Evolutionary conservation across 2,329 filamentous ascomycete genomes (phyloP).

Genomic region (Malbranchea zuffiana): DNA sequence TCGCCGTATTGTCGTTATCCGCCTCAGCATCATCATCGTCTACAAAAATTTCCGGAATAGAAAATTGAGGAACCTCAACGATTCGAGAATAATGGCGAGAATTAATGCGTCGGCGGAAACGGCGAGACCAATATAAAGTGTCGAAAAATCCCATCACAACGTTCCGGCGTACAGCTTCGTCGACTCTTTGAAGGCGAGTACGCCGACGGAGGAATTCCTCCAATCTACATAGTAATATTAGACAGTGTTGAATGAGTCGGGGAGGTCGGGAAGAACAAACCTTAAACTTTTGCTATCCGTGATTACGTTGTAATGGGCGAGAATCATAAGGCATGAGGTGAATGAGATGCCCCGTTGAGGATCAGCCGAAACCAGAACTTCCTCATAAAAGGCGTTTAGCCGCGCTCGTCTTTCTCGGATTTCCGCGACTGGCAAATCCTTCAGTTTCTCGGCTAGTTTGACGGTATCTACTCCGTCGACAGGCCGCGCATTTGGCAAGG

Average conservation of each 20-base stretch:
- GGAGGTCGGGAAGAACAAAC: conserved; percentile 35
- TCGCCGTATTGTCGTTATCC: neutral
- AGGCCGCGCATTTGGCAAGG: conserved; percentile 28
- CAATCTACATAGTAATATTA: conserved; percentile 43
- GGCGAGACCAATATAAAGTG: conserved; percentile 74
- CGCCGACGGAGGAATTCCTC: conserved; percentile 90
- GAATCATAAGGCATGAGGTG: conserved; percentile 81
- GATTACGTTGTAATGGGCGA: conserved; percentile 98
- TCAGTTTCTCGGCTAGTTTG: conserved; percentile 62
- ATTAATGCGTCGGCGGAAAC: conserved; percentile 66
- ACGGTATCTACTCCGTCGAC: conserved; percentile 57
- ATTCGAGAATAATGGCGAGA: conserved; percentile 64
- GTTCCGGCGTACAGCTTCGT: conserved; percentile 84
- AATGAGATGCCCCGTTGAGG: conserved; percentile 84
- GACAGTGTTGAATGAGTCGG: conserved; percentile 21
- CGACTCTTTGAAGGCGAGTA: conserved; percentile 80
- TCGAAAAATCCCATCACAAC: conserved; percentile 93
- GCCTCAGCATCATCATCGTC: conserved; percentile 55
- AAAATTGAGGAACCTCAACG: conserved; percentile 65
- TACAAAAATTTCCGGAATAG: conserved; percentile 80
- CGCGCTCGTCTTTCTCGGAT: conserved; percentile 65
- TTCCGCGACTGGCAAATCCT: conserved; percentile 59
- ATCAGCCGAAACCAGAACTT: conserved; percentile 87
- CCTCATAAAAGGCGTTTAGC: conserved; percentile 94
- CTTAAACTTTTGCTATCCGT: conserved; percentile 90